Evolutionary conservation across 176 grass and related monocot species (phyloP).

Genomic region (Cenchrus purpureus): DNA sequence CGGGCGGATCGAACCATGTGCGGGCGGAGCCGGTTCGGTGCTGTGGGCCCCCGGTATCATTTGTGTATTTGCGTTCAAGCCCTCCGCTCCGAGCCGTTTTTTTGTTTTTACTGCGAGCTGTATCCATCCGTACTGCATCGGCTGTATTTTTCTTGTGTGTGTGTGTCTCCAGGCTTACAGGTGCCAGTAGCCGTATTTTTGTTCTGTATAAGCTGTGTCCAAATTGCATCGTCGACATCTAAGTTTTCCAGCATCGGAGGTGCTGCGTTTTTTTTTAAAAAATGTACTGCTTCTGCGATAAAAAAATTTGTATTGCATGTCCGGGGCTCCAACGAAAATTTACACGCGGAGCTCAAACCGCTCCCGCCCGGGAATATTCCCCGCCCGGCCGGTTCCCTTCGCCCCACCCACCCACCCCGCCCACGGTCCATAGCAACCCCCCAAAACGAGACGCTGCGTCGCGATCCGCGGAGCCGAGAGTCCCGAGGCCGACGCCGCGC

Average conservation of each 20-base stretch:
- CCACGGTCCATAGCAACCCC: not conserved
- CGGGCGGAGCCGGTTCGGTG: not conserved
- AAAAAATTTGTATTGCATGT: not conserved
- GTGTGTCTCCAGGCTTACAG: too few relatives aligned
- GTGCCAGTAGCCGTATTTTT: not conserved
- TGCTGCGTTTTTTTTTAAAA: too few relatives aligned
- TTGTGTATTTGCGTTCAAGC: not conserved
- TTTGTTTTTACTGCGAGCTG: not conserved
- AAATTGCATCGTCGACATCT: not conserved
- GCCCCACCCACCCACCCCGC: not conserved
- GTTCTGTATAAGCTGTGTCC: not conserved
- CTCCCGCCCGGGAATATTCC: not conserved
- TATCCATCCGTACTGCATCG: not conserved
- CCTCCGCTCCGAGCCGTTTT: not conserved
- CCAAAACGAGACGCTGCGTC: slow-evolving; percentile 15
- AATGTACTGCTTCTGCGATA: too few relatives aligned
- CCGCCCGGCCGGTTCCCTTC: not conserved
- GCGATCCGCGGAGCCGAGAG: slow-evolving; percentile 4
- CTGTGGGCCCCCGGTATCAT: slow-evolving; percentile 9
- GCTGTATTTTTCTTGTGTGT: not conserved
- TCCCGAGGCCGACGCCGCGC: too few relatives aligned
- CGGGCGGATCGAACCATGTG: slow-evolving; percentile 24
- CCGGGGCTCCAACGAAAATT: not conserved
- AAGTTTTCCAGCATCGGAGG: not conserved
- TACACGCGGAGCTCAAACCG: not conserved